Conservation (phyloP, 1,139 yeast species). For the Diutina sp. region DNA sequence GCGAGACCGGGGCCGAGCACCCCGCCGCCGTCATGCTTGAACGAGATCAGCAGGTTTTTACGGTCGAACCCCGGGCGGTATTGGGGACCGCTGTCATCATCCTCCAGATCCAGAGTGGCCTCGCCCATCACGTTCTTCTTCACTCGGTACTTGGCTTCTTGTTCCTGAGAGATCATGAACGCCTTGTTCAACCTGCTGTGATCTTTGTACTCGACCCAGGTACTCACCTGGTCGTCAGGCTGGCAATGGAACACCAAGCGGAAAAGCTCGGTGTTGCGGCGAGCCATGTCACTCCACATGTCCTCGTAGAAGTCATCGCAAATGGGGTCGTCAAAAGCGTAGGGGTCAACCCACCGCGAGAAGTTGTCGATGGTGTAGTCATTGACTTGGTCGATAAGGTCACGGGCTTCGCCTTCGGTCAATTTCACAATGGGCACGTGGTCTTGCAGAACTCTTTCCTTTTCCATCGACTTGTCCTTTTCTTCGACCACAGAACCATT, state of each 20-base stretch:
- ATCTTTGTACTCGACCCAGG: constrained; percentile 84
- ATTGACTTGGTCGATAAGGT: constrained; percentile 23
- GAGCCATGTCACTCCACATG: constrained; percentile 77
- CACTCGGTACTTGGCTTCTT: constrained; percentile 20
- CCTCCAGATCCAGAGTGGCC: background rate
- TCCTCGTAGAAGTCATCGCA: constrained; percentile 71
- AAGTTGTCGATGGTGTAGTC: constrained; percentile 15
- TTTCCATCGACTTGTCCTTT: background rate
- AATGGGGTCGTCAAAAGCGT: constrained; percentile 77
- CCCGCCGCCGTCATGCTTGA: background rate
- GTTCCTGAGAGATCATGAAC: constrained; percentile 37
- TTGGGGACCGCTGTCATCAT: background rate
- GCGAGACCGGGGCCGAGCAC: background rate
- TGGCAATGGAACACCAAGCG: constrained; percentile 85
- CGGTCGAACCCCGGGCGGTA: background rate
- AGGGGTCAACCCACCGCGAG: constrained; percentile 66
- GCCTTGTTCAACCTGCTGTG: constrained; percentile 46
- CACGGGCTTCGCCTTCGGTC: constrained; percentile 32
- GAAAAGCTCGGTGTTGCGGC: constrained; percentile 70
- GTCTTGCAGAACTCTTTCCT: background rate
- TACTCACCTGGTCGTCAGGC: constrained; percentile 78
- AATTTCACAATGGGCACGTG: constrained; percentile 33
- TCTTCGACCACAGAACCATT: background rate
- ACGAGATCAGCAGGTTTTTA: background rate
- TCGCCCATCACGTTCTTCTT: constrained; percentile 9